A percentile compares a stretch with the other conserved stretches of the same genome.
Conservation (phyloP, 2,329 filamentous ascomycete genomes). For the Pseudogymnoascus sp. region DNA sequence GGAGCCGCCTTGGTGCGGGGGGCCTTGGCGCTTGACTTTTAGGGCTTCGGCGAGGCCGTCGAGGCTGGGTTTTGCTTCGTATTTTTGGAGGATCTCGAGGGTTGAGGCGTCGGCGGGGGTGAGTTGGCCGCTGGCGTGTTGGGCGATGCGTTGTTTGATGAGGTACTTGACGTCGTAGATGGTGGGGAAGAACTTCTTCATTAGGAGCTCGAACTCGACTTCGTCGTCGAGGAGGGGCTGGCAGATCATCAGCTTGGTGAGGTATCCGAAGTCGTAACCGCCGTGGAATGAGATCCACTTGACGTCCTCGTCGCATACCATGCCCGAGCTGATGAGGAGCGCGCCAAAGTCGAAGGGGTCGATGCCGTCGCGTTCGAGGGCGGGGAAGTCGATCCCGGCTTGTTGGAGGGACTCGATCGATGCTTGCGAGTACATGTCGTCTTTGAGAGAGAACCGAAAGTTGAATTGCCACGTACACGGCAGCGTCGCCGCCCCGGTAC, state of each 20-base stretch:
- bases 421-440: slow-evolving; percentile 96
- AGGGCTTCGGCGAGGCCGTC: slow-evolving; percentile 92
- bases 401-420: slow-evolving; percentile 86
- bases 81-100: slow-evolving; percentile 68
- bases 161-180: slow-evolving; percentile 96
- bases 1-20: slow-evolving; percentile 85
- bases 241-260: slow-evolving; percentile 87
- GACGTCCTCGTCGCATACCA: slow-evolving; percentile 79
- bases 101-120: slow-evolving; percentile 56
- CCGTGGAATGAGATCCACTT: slow-evolving; percentile 98
- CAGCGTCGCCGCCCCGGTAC: slow-evolving; percentile 42
- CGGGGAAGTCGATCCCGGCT: slow-evolving; percentile 84
- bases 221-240: slow-evolving; percentile 81
- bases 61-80: slow-evolving; percentile 83
- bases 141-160: slow-evolving; percentile 77
- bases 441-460: slow-evolving; percentile 88
- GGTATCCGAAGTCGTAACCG: slow-evolving; percentile 95
- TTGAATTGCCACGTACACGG: slow-evolving; percentile 99
- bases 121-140: slow-evolving; percentile 54
- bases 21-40: slow-evolving; percentile 79
- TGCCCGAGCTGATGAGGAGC: slow-evolving; percentile 80
- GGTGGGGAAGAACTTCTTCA: slow-evolving; percentile 87
- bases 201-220: slow-evolving; percentile 76
- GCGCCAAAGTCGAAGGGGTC: slow-evolving; percentile 83
- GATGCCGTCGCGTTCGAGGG: slow-evolving; percentile 81